A percentile compares a stretch with the other conserved stretches of the same genome.
These are phyloP conservation scores for Diaporthe ampelina DNA, from an alignment of 2,329 filamentous ascomycete species.

Conservation along the genomic window DNA sequence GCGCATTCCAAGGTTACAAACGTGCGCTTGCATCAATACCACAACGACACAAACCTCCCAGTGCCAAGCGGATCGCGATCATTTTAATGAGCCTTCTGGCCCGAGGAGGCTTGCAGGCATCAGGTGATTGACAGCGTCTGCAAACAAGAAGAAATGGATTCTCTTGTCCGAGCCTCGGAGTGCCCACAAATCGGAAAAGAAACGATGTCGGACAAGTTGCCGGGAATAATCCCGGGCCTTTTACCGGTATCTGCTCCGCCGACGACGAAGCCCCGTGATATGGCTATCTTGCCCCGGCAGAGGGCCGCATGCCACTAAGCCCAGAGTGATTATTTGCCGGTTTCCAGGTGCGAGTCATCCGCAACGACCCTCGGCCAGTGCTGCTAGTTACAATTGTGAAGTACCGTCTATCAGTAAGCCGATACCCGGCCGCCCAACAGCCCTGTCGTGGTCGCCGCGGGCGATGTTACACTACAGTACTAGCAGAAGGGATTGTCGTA, in stretches of 20 bases:
- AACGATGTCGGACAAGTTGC: conserved; percentile 14
- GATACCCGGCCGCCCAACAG: neutral
- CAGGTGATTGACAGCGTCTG: neutral
- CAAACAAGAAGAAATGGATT: neutral
- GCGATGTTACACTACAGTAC: conserved; percentile 25
- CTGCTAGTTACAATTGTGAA: neutral
- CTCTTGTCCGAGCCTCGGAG: conserved; percentile 15
- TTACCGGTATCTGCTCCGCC: conserved; percentile 19
- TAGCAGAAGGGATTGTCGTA: conserved; percentile 1
- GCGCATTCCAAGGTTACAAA: too few relatives aligned
- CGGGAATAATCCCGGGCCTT: conserved; percentile 6
- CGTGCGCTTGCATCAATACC: too few relatives aligned
- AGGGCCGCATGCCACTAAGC: neutral
- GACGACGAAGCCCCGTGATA: neutral
- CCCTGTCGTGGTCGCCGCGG: neutral
- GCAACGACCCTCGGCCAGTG: neutral
- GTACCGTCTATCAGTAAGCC: neutral
- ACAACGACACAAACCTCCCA: neutral
- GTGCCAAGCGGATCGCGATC: too few relatives aligned
- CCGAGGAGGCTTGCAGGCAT: neutral
- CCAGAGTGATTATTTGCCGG: neutral
- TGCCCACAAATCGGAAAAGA: neutral
- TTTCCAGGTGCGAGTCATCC: conserved; percentile 3
- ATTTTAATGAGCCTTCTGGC: neutral
- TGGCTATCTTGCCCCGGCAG: conserved; percentile 23